Evolutionary conservation across 1,139 yeast genomes (phyloP).

Genomic region (Nakaseomyces kungkrabaensis): DNA sequence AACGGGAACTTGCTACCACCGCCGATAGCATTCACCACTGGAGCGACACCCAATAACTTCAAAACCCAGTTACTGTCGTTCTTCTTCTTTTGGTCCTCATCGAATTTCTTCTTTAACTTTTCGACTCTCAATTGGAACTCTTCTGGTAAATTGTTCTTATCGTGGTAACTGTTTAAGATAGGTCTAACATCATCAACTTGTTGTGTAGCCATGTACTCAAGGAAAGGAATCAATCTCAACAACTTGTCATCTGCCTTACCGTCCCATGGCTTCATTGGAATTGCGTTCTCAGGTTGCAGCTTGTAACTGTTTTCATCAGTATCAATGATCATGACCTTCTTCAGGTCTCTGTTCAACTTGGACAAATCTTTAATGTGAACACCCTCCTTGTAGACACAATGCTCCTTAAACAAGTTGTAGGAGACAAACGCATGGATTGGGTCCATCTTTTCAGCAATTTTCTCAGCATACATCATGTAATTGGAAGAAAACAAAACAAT

Average conservation of each 20-base stretch:
- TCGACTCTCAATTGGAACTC: conserved; percentile 76
- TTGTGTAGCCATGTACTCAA: conserved; percentile 91
- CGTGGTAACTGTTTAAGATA: conserved; percentile 61
- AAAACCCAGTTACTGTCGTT: conserved; percentile 46
- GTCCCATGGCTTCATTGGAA: conserved; percentile 75
- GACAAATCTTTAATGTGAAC: conserved; percentile 74
- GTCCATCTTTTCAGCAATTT: conserved; percentile 76
- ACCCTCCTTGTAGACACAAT: conserved; percentile 78
- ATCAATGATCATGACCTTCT: conserved; percentile 72
- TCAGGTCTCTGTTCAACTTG: conserved; percentile 81
- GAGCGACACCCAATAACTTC: conserved; percentile 51
- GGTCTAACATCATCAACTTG: conserved; percentile 88
- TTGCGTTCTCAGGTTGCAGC: conserved; percentile 86
- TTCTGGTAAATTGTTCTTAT: conserved; percentile 49
- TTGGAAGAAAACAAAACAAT: conserved; percentile 83
- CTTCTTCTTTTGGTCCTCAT: conserved; percentile 51
- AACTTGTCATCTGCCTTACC: conserved; percentile 77
- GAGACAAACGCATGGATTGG: conserved; percentile 86
- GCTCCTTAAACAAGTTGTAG: conserved; percentile 83
- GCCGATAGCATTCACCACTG: conserved; percentile 31
- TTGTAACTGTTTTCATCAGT: conserved; percentile 63
- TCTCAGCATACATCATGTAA: conserved; percentile 79
- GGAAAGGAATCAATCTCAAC: conserved; percentile 75
- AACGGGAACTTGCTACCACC: conserved; percentile 72
- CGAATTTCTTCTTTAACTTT: conserved; percentile 60